Percentiles rank a stretch among this genome's conserved stretches.
Evolutionary conservation across 164 flowering plant genomes (phyloP).

Genomic region (Protea cynaroides): DNA sequence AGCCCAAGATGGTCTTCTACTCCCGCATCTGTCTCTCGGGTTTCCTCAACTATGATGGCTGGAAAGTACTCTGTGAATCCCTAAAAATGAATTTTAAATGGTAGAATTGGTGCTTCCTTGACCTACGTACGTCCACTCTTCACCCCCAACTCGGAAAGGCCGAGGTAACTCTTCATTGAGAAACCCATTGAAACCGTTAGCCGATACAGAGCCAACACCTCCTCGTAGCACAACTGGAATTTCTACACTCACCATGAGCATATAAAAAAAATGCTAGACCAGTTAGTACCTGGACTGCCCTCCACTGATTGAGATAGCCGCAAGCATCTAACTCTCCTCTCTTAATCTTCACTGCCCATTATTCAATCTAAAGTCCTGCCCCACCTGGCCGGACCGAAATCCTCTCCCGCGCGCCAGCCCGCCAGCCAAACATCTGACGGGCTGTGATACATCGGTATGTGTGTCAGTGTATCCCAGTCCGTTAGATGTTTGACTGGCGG

Average conservation of each 20-base stretch:
- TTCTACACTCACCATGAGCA: conserved; percentile 49
- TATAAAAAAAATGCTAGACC: conserved; percentile 31
- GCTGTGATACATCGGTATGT: no score
- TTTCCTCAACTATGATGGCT: conserved; percentile 6
- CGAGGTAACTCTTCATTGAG: conserved; percentile 20
- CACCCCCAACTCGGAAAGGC: conserved; percentile 24
- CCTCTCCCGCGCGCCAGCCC: no score
- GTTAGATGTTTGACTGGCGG: no score
- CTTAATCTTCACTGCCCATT: conserved; percentile 38
- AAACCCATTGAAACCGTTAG: conserved; percentile 21
- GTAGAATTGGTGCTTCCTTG: conserved; percentile 27
- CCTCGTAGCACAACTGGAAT: conserved; percentile 43
- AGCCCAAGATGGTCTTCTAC: conserved; percentile 34
- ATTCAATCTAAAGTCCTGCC: background rate
- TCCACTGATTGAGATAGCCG: conserved; percentile 26
- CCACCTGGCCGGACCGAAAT: no score
- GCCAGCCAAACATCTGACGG: no score
- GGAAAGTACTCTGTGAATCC: conserved; percentile 13
- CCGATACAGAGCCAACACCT: conserved; percentile 22
- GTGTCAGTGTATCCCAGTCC: no score
- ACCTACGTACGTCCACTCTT: conserved; percentile 21
- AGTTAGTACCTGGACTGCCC: conserved; percentile 39
- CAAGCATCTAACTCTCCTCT: conserved; percentile 32
- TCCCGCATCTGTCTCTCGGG: conserved; percentile 24
- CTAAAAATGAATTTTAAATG: conserved; percentile 16